Base-by-base conservation (phyloP, 83 land plant genomes). In the Diphasiastrum complanatum region DNA sequence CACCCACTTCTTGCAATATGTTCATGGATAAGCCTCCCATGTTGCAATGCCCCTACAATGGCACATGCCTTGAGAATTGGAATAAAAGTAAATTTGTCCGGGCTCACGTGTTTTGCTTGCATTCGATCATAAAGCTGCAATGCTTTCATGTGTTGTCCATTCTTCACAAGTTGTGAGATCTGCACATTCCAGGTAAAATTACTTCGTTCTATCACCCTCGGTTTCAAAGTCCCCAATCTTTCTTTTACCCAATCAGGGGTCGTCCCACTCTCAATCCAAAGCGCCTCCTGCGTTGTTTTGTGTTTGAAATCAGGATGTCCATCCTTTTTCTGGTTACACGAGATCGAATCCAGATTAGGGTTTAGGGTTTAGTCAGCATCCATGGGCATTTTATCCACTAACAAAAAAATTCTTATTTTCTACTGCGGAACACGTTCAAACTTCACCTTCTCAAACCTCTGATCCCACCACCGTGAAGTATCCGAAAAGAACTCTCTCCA, bases 221-320 rank as follows among this genome's bases (percentile, higher is more conserved):
- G n/a, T 51, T 64, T 56, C 66, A 47, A 23, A 41, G 41, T 50
- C 38, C 35, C 59, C 66, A 64, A 22, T 34, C 50, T 53, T 3
- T 20, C 24, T 50, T 53, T 41, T 52, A 64, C 66, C 66, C 66
- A 64, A 0, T 34, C 34, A 22, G 66, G 66, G 16, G 53, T 64
- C 41, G 34, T 64, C 33, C 45, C 30, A 38, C 66, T 64, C n/a
- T 36, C 56, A 3, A 64, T 32, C 66, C 66, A 64, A 0, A 64
- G 37, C 0, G 56, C 66, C 56, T 64, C 66, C 1, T 64, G 16
- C 10, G 66, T 64, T 22, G 56, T 64, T 24, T 64, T 64, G 16
- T 64, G 66, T 24, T 64, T 64, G 61, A 64, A 64, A 35, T 64
- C 66, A 19, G 66, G 66, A n/a, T n/a, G n/a, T n/a, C n/a, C n/a